phyloP scores from a whole-genome alignment of 1,284 basidiomycete species.

The Calocybe gambosa region DNA sequence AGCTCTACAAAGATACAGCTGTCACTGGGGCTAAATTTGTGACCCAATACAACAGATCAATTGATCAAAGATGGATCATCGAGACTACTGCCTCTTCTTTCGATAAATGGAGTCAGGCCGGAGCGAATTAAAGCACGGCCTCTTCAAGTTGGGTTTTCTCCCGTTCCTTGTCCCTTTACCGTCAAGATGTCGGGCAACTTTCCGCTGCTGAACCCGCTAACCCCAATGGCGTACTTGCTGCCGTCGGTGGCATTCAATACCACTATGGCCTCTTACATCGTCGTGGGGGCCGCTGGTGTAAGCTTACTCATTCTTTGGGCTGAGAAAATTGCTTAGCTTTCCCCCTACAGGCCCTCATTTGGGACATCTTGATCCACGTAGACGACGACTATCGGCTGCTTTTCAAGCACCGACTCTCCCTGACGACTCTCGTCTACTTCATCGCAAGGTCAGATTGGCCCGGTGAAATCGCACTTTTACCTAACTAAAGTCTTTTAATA shows the following conservation, averaged over 20 bases:
- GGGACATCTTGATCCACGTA: conserved; percentile 7
- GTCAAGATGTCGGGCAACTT: not conserved
- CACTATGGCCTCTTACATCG: conserved; percentile 6
- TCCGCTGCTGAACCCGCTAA: conserved; percentile 1
- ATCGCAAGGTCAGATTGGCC: conserved; percentile 4
- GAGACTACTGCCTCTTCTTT: too few relatives aligned
- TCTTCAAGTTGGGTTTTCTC: not conserved
- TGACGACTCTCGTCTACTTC: conserved; percentile 5
- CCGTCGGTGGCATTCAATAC: conserved; percentile 1
- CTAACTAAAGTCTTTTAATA: not conserved
- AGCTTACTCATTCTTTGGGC: not conserved
- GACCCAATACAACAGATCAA: too few relatives aligned
- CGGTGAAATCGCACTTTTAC: not conserved
- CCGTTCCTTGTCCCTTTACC: not conserved
- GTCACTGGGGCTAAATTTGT: too few relatives aligned
- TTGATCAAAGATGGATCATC: too few relatives aligned
- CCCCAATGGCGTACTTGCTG: conserved; percentile 2
- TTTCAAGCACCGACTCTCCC: conserved; percentile 2
- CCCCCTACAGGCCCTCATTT: conserved; percentile 3
- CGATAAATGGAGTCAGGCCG: too few relatives aligned
- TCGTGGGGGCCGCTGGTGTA: conserved; percentile 5
- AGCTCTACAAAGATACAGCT: too few relatives aligned
- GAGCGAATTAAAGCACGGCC: too few relatives aligned
- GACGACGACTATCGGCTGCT: conserved; percentile 7
- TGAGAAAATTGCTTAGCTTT: not conserved